Percentiles rank a stretch among this genome's conserved stretches.
Conservation (phyloP, 176 grass and related monocot species). For the Oryza meyeriana region DNA sequence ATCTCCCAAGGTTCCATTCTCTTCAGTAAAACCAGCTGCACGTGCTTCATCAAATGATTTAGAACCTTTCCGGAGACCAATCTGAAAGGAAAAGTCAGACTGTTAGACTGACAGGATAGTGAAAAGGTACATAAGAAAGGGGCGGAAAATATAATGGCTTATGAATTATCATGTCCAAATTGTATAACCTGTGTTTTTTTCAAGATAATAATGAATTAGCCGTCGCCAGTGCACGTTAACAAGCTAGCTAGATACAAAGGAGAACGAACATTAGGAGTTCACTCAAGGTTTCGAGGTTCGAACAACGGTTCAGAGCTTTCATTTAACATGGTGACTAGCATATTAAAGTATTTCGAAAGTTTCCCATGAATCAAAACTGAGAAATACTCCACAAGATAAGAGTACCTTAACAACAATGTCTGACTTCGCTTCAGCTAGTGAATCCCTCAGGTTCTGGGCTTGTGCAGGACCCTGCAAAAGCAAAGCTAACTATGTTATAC, state of each 20-base stretch:
- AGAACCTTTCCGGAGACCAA: conserved; percentile 87
- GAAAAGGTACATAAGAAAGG: neutral
- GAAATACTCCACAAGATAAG: neutral
- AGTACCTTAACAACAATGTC: conserved; percentile 91
- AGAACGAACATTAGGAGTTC: neutral
- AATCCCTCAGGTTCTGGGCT: conserved; percentile 93
- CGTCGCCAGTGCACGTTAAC: neutral
- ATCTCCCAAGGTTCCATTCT: conserved; percentile 73
- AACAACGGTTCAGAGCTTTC: neutral
- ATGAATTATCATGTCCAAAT: conserved; percentile 7
- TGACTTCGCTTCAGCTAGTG: conserved; percentile 68
- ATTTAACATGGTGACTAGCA: neutral
- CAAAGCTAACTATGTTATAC: neutral
- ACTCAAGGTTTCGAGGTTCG: neutral
- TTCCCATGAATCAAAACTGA: neutral
- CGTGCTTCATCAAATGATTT: conserved; percentile 80
- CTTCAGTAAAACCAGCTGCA: conserved; percentile 79
- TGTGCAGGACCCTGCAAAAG: conserved; percentile 74
- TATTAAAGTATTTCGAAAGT: neutral
- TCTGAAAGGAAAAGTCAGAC: conserved; percentile 39
- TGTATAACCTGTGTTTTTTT: neutral
- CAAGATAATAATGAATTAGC: neutral
- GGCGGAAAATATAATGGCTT: neutral
- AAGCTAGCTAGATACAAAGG: neutral
- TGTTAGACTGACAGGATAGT: neutral